Evolutionary conservation across 1,139 yeast genomes (phyloP).

Genomic region (Pneumocystis murina): DNA sequence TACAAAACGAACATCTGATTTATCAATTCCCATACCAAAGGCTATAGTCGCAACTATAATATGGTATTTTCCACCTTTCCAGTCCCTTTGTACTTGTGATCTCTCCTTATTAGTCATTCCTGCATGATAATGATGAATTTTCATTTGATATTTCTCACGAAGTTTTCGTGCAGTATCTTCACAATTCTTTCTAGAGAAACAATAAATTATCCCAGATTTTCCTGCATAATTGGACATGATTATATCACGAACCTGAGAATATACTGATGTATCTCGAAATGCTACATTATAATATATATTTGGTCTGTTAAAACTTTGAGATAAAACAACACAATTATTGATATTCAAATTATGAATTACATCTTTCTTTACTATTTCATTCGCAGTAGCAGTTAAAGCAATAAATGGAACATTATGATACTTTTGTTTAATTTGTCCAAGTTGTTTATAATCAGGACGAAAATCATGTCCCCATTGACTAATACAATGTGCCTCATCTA

Average conservation of each 20-base stretch:
- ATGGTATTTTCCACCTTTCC: slow-evolving; percentile 64
- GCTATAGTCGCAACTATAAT: slow-evolving; percentile 95
- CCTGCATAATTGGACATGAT: slow-evolving; percentile 39
- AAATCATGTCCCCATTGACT: slow-evolving; percentile 99
- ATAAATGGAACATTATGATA: slow-evolving; percentile 77
- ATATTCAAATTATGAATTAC: slow-evolving; percentile 59
- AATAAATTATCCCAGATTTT: slow-evolving; percentile 79
- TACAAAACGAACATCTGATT: slow-evolving; percentile 85
- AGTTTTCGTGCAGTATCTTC: slow-evolving; percentile 63
- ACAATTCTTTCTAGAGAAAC: slow-evolving; percentile 80
- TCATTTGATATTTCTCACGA: slow-evolving; percentile 39
- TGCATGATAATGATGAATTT: slow-evolving; percentile 75
- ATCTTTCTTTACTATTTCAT: slow-evolving; percentile 77
- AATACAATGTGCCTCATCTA: slow-evolving; percentile 98
- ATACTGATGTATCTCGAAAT: slow-evolving; percentile 40
- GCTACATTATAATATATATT: slow-evolving; percentile 69
- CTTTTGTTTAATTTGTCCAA: slow-evolving; percentile 54
- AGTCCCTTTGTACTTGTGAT: slow-evolving; percentile 48
- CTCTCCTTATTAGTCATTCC: slow-evolving; percentile 77
- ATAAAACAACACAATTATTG: slow-evolving; percentile 39
- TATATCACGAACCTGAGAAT: slow-evolving; percentile 42
- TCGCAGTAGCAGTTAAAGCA: slow-evolving; percentile 97
- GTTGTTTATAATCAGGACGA: slow-evolving; percentile 82
- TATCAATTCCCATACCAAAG: slow-evolving; percentile 98
- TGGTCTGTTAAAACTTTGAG: slow-evolving; percentile 72